Base-by-base conservation (phyloP, 2,329 filamentous ascomycete species). In the Calonectria ilicicola region DNA sequence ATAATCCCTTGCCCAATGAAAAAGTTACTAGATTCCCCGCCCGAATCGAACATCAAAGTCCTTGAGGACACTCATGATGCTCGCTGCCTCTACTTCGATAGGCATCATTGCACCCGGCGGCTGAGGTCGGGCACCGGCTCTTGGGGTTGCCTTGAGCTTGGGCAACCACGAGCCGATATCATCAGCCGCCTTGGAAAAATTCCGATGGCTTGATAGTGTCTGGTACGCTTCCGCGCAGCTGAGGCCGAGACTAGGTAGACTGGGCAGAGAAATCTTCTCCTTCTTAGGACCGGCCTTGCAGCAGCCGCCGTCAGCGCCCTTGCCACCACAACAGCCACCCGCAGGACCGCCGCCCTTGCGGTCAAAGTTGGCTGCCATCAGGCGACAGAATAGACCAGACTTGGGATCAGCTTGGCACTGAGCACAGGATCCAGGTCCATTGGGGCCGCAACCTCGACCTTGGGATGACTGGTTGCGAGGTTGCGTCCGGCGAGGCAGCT, bases 21-120 rank as follows among this genome's bases (percentile, higher is more conserved):
- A 19, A 9, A 62, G 14, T 63, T 67, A 68, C 80, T 77, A 84
- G 56, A 81, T 81, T 60, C 84, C 83, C 44, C 83, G 80, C 46
- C 91, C 91, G 81, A 96, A 96, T 67, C 94, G 86, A 63, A 94
- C 88, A 79, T 96, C 94, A 84, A 96, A 96, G 75, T 94, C 92
- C 82, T 94, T 94, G 72, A 96, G 84, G n/a, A 95, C 94, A 49
- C 93, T 93, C 94, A 96, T 95, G 67, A 96, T 95, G 82, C 93
- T 95, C 0, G 94, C 94, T 8, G 94, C 93, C 83, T 96, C 94
- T 19, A 96, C 93, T 81, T 96, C 94, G 78, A 95, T 91, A 1
- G 93, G 91, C 49, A 89, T 88, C 68, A 86, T 86, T 73, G 85
- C 83, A 67, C 82, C 82, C 67, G 82, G 80, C 64, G 84, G 68